These are phyloP conservation scores for Aspergillus egyptiacus DNA, from an alignment of 495 filamentous ascomycete species.

Conservation along the genomic window DNA sequence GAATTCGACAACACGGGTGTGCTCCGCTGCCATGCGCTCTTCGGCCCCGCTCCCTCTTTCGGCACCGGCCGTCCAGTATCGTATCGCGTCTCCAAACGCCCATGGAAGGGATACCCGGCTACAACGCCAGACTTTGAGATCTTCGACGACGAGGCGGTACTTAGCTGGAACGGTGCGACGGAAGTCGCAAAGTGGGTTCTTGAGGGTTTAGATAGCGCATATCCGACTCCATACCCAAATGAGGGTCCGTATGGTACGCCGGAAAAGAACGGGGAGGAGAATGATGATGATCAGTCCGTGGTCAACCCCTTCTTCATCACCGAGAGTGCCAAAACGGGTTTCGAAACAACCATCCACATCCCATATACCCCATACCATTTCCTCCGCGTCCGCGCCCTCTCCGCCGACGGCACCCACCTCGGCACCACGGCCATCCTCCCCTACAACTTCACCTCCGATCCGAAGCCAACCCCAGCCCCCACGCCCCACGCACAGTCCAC, in stretches of 20 bases:
- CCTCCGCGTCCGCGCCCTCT: conserved; percentile 17
- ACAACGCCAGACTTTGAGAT: conserved; percentile 28
- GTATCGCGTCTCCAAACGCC: conserved; percentile 33
- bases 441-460: conserved; percentile 9
- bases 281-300: not conserved
- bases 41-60: conserved; percentile 26
- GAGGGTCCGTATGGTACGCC: not conserved
- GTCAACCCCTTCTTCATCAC: conserved; percentile 4
- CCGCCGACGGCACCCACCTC: conserved; percentile 12
- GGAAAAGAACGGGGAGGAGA: too few relatives aligned
- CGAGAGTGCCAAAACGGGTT: conserved; percentile 26
- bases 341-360: conserved; percentile 26
- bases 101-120: conserved; percentile 31
- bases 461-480: not conserved
- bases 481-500: not conserved
- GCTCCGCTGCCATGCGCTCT: conserved; percentile 30
- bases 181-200: conserved; percentile 34
- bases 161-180: conserved; percentile 43
- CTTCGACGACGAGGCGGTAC: conserved; percentile 17
- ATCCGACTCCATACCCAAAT: conserved; percentile 5
- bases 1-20: conserved; percentile 36
- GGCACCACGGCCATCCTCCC: conserved; percentile 11
- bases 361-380: conserved; percentile 11
- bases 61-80: conserved; percentile 24
- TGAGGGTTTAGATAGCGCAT: conserved; percentile 15